A percentile compares a stretch with the other conserved stretches of the same genome.
Evolutionary conservation across 345 rosid species (phyloP).

Genomic region (Pugionium cornutum): DNA sequence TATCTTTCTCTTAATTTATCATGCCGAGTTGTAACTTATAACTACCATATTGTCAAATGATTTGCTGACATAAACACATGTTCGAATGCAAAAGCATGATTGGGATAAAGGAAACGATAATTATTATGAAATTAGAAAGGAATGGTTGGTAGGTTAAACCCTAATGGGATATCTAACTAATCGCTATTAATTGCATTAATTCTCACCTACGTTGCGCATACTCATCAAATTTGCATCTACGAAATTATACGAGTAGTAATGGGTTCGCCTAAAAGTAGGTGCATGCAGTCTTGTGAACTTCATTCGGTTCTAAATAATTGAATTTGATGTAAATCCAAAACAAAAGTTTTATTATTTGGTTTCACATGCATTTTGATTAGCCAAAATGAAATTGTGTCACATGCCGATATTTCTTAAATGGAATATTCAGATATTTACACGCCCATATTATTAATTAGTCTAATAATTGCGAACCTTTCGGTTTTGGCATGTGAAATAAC

Average conservation of each 20-base stretch:
- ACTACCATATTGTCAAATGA: neutral
- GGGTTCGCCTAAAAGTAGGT: neutral
- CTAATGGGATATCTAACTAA: neutral
- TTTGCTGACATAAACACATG: constrained; percentile 1
- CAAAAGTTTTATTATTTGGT: too few relatives aligned
- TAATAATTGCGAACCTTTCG: neutral
- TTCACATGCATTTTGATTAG: constrained; percentile 21
- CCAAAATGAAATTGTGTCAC: constrained; percentile 19
- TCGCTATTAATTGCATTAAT: neutral
- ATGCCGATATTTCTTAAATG: constrained; percentile 25
- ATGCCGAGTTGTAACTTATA: neutral
- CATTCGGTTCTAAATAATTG: too few relatives aligned
- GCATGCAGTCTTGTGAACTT: neutral
- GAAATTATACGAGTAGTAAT: neutral
- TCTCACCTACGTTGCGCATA: constrained; percentile 8
- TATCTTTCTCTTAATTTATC: too few relatives aligned
- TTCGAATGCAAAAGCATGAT: neutral
- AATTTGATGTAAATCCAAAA: too few relatives aligned
- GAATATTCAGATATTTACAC: constrained; percentile 19
- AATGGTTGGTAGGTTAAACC: constrained; percentile 5
- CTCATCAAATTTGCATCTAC: constrained; percentile 10
- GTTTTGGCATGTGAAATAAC: constrained; percentile 11
- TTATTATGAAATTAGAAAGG: too few relatives aligned
- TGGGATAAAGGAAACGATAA: neutral
- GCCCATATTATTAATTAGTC: constrained; percentile 16